Conservation (phyloP, 805 yeast species). For the Pichia nakasei region DNA sequence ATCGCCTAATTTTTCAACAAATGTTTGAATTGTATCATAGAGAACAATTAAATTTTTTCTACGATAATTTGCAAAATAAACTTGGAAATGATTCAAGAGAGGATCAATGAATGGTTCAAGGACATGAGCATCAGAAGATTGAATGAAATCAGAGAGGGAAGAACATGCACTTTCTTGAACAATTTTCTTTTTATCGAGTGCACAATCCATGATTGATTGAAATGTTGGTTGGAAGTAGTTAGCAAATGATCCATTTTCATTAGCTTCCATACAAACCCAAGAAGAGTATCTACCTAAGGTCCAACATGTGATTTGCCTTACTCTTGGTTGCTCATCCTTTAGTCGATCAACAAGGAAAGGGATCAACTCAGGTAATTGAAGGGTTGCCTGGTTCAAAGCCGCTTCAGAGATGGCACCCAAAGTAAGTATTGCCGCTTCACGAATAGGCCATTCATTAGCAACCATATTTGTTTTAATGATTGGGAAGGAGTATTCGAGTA, state of each 20-base stretch:
- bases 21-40: conserved; percentile 86
- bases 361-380: conserved; percentile 68
- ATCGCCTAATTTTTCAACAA: conserved; percentile 67
- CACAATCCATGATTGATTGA: conserved; percentile 64
- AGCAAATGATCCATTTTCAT: conserved; percentile 51
- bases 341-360: conserved; percentile 80
- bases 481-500: conserved; percentile 63
- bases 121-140: conserved; percentile 55
- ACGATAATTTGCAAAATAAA: conserved; percentile 72
- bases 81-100: conserved; percentile 58
- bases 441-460: conserved; percentile 72
- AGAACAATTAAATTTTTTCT: conserved; percentile 71
- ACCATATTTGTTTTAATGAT: conserved; percentile 61
- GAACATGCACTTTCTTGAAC: conserved; percentile 96
- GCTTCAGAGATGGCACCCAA: conserved; percentile 94
- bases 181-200: conserved; percentile 74
- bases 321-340: conserved; percentile 68
- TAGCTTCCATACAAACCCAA: conserved; percentile 73
- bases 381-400: conserved; percentile 60
- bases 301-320: conserved; percentile 94
- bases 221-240: conserved; percentile 69
- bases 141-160: conserved; percentile 77
- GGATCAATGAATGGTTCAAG: conserved; percentile 58
- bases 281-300: conserved; percentile 75
- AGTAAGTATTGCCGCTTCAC: conserved; percentile 91